Evolutionary conservation across 306 rosid genomes (phyloP).

Genomic region (Boehmeria nivea): DNA sequence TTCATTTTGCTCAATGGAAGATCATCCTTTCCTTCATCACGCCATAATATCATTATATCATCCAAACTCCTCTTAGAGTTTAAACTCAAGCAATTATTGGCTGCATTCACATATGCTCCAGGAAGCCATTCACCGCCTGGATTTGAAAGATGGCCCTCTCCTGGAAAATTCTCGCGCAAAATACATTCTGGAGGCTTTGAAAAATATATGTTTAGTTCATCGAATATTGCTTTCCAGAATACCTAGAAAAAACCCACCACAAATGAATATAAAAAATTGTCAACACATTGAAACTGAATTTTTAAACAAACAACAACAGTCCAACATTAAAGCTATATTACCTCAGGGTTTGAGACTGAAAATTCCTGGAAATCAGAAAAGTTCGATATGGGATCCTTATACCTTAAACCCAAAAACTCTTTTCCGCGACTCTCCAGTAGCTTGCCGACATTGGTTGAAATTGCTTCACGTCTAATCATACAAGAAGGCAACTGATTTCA

Average conservation of each 20-base stretch:
- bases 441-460: slow-evolving; percentile 59
- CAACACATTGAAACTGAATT: slow-evolving; percentile 6
- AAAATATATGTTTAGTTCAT: slow-evolving; percentile 63
- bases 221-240: slow-evolving; percentile 67
- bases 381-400: slow-evolving; percentile 77
- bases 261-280: slow-evolving; percentile 14
- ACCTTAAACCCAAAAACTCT: slow-evolving; percentile 64
- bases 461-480: slow-evolving; percentile 48
- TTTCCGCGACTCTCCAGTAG: slow-evolving; percentile 66
- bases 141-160: slow-evolving; percentile 27
- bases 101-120: slow-evolving; percentile 75
- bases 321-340: slow-evolving; percentile 32
- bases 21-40: slow-evolving; percentile 66
- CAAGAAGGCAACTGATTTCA: slow-evolving; percentile 13
- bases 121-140: slow-evolving; percentile 91
- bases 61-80: slow-evolving; percentile 53
- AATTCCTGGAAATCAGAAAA: slow-evolving; percentile 71
- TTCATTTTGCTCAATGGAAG: slow-evolving; percentile 61
- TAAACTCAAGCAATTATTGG: slow-evolving; percentile 58
- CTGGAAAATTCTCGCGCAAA: slow-evolving; percentile 36
- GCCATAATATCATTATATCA: slow-evolving; percentile 70
- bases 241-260: slow-evolving; percentile 34
- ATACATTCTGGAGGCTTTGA: slow-evolving; percentile 63
- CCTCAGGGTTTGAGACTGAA: slow-evolving; percentile 85
- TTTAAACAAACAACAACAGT: slow-evolving; percentile 5